Evolutionary conservation across 805 yeast species (phyloP), one percentile per base, ranked within the genome.

Genomic region (Wickerhamiella sorbophila): DNA sequence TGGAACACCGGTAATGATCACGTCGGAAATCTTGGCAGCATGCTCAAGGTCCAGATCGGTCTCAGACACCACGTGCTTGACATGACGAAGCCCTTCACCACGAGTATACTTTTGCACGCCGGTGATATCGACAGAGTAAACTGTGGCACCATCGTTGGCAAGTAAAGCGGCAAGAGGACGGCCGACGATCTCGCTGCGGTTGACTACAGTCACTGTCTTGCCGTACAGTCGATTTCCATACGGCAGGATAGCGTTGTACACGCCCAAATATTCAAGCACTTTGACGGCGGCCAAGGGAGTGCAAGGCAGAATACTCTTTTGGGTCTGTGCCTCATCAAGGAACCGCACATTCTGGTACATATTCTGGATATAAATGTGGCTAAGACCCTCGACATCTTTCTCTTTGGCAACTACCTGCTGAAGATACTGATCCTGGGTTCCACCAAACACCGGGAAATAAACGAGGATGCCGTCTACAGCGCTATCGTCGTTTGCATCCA

Each of bases 111-210:
- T 76, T 61, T 91, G 97, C 48, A 86, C 76, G 52, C 85, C 82
- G 53, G 80, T 77, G 39, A 91, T 64, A 57, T 91, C 97, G 2
- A 77, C 88, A 1, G 97, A 87, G 59, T 81, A 91, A 2, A 91
- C 97, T 1, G 79, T 79, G 18, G 98, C 98, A 48, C 98, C 98
- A 57, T 91, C 98, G 56, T 91, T 91, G 16, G 98, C 97, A 48
- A 91, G 66, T 31, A 91, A 62, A 0, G 98, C 97, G 27, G 97
- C 97, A 45, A 91, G 66, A 1, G 98, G 98, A 52, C 98, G 75
- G 10, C 98, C 98, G 18, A 91, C 98, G 55, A 91, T 88, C 62
- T 91, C 98, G 10, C 94, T 82, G 55, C 98, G 71, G 63, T 91
- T 91, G 40, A 91, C 87, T 36, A 91, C 77, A 38, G 93, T 77